Base-by-base conservation (phyloP, 495 filamentous ascomycete species). In the Penicillium herquei region DNA sequence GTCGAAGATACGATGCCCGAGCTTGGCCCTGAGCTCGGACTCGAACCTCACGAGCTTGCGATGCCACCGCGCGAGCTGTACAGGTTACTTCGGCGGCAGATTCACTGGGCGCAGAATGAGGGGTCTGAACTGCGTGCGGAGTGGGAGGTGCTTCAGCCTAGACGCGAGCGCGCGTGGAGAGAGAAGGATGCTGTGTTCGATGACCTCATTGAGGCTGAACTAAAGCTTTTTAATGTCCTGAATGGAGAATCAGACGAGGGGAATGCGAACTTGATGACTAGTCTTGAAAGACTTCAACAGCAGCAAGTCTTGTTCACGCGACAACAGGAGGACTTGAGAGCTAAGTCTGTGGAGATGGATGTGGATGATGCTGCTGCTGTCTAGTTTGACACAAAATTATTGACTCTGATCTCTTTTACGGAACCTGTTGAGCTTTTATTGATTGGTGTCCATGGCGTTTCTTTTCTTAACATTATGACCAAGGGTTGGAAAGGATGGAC, bases 91-190 rank as follows among this genome's bases (percentile, higher is more conserved):
- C 85, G 88, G 26, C 80, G 88, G 42, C 89, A 96, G 65, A 75
- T 95, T 13, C 81, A 84, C 52, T 96, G 92, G 92, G 86, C 87
- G 1, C 82, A 89, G 67, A 79, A 86, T 51, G 92, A 94, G 46
- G 71, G 76, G 12, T 78, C 83, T 21, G 70, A 79, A 35, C 69
- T 98, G 37, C 78, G 78, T 40, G 69, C 65, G 1, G 85, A 92
- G 46, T 81, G 83, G 74, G 86, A 86, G 54, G 73, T 67, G 17
- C 74, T 89, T 61, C 85, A 90, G 64, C 82, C 81, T 43, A 71
- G 81, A 56, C 82, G 89, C 55, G 85, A 84, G 69, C 76, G 86
- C 30, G 88, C 94, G 56, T 98, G 91, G 90, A 69, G 83, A 3
- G 87, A 87, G 68, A 98, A 97, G 69, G 91, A 97, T 65, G 69